phyloP scores from a whole-genome alignment of 768 basidiomycete genomes.

The Auricularia auricula-judae region DNA sequence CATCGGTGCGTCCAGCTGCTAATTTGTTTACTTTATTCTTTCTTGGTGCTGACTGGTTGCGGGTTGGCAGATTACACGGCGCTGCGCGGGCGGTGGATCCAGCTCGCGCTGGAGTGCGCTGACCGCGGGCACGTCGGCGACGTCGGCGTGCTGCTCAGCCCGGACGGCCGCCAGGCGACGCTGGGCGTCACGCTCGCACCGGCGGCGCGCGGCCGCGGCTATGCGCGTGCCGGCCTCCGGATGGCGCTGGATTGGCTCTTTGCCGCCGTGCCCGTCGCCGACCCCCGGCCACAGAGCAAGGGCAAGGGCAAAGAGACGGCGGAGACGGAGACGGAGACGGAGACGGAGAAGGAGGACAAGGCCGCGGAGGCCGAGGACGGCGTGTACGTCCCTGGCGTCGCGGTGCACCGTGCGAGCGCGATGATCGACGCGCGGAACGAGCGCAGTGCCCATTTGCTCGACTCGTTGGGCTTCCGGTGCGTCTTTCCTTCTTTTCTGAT shows the following conservation, averaged over 20 bases:
- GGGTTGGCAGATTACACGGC: neutral
- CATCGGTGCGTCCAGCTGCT: no score
- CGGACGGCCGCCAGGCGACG: neutral
- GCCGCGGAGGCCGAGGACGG: neutral
- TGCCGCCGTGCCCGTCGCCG: neutral
- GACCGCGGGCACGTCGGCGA: neutral
- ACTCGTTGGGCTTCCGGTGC: neutral
- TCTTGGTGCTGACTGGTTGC: no score
- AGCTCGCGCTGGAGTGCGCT: neutral
- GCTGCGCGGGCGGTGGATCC: neutral
- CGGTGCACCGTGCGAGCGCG: neutral
- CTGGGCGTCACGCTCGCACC: neutral
- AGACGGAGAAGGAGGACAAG: neutral
- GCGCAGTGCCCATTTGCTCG: neutral
- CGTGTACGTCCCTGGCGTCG: neutral
- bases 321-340: no score
- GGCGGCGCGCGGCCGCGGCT: neutral
- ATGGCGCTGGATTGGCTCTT: neutral
- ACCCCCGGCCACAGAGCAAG: neutral
- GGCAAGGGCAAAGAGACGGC: neutral
- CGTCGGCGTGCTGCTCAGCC: neutral
- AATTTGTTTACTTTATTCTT: no score
- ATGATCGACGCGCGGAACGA: neutral
- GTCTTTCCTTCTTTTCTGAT: neutral
- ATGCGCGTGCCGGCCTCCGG: neutral